Evolutionary conservation across 2,329 filamentous ascomycete genomes (phyloP).

Genomic region (Fusarium sp.): DNA sequence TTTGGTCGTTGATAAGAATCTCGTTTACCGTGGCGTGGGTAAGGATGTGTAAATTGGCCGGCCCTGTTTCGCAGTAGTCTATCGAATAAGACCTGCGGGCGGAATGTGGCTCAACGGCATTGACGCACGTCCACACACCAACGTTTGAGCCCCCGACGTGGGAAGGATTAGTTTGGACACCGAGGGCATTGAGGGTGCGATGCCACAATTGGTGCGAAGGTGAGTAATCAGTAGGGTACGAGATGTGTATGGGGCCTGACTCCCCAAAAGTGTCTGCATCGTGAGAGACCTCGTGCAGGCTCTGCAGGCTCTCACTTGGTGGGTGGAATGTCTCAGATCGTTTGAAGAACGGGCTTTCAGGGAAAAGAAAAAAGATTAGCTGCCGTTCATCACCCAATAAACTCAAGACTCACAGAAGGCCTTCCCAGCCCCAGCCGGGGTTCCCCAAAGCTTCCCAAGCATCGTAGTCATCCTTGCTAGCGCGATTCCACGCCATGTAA

Average conservation of each 20-base stretch:
- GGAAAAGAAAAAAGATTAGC: constrained; percentile 12
- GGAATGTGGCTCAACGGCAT: constrained; percentile 61
- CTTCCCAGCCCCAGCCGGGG: constrained; percentile 68
- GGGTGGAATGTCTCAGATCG: constrained; percentile 63
- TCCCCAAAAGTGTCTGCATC: constrained; percentile 58
- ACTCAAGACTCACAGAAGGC: constrained; percentile 50
- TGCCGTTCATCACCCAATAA: background rate
- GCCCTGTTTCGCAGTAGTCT: constrained; percentile 59
- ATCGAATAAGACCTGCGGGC: constrained; percentile 63
- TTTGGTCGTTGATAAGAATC: constrained; percentile 44
- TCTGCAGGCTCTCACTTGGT: constrained; percentile 52
- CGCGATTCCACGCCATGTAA: constrained; percentile 68
- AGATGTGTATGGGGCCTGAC: constrained; percentile 63
- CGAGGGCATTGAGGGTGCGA: constrained; percentile 60
- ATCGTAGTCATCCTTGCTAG: constrained; percentile 64
- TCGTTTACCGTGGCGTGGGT: constrained; percentile 49
- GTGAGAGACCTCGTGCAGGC: constrained; percentile 56
- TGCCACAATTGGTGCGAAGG: constrained; percentile 62
- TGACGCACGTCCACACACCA: constrained; percentile 65
- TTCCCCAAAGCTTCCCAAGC: constrained; percentile 71
- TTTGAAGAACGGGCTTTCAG: constrained; percentile 62
- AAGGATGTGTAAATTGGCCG: constrained; percentile 58
- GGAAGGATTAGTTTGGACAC: constrained; percentile 56
- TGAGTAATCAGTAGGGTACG: constrained; percentile 58
- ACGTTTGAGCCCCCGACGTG: constrained; percentile 64